Percentiles rank a stretch among this genome's conserved stretches.
These are phyloP conservation scores for Stereocaulon alpinum DNA, from an alignment of 495 filamentous ascomycete genomes.

Conservation along the genomic window DNA sequence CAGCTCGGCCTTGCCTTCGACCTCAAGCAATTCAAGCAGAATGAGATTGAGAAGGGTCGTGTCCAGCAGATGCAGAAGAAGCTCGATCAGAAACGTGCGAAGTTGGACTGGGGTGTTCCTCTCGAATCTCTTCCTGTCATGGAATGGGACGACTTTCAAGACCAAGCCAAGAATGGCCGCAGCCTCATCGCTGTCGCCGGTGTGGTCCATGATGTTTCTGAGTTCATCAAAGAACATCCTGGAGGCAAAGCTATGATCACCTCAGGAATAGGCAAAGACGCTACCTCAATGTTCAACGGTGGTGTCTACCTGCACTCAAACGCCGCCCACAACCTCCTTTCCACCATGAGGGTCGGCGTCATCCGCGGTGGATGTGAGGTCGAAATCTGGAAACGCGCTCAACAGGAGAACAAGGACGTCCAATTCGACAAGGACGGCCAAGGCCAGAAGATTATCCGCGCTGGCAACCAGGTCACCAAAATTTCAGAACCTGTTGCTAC, in stretches of 20 bases:
- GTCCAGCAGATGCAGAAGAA: conserved; percentile 98
- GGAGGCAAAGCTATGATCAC: conserved; percentile 93
- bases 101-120: conserved; percentile 90
- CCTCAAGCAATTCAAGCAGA: conserved; percentile 93
- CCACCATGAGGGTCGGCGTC: conserved; percentile 93
- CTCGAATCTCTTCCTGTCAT: conserved; percentile 91
- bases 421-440: conserved; percentile 68
- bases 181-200: conserved; percentile 82
- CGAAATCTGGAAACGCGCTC: conserved; percentile 96
- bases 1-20: conserved; percentile 87
- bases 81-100: conserved; percentile 88
- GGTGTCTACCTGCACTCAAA: conserved; percentile 98
- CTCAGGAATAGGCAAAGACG: conserved; percentile 91
- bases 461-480: conserved; percentile 83
- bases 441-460: conserved; percentile 78
- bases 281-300: conserved; percentile 98
- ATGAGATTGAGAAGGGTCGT: conserved; percentile 98
- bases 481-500: conserved; percentile 59
- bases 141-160: conserved; percentile 91
- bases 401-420: conserved; percentile 79
- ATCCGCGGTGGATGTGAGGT: conserved; percentile 94
- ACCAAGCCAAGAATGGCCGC: conserved; percentile 78
- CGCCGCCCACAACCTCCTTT: conserved; percentile 92
- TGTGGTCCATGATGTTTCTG: conserved; percentile 88
- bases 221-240: conserved; percentile 95